A percentile compares a stretch with the other conserved stretches of the same genome.
phyloP scores from a whole-genome alignment of 1,284 basidiomycete species.

The Marasmius oreades region DNA sequence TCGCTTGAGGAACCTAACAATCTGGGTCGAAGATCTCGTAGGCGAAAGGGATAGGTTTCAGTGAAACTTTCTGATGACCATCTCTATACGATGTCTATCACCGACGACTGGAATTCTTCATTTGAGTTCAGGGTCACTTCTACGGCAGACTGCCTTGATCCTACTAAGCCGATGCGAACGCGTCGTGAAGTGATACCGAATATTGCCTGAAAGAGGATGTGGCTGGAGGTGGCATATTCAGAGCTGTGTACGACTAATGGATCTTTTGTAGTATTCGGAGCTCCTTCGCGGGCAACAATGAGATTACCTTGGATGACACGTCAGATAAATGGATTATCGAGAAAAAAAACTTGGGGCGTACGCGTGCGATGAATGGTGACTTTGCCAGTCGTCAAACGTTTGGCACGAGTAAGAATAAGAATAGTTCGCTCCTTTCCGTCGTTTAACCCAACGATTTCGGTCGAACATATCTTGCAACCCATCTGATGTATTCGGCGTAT shows the following conservation, averaged over 20 bases:
- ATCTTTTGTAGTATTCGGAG: slow-evolving; percentile 40
- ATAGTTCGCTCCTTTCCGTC: slow-evolving; percentile 33
- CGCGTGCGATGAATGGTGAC: slow-evolving; percentile 34
- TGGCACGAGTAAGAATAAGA: slow-evolving; percentile 36
- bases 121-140: slow-evolving; percentile 52
- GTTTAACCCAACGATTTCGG: slow-evolving; percentile 43
- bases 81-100: slow-evolving; percentile 40
- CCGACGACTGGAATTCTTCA: slow-evolving; percentile 26
- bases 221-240: slow-evolving; percentile 38
- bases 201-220: slow-evolving; percentile 31
- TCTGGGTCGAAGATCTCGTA: slow-evolving; percentile 60
- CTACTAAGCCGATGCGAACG: slow-evolving; percentile 48
- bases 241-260: slow-evolving; percentile 44
- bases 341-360: slow-evolving; percentile 24
- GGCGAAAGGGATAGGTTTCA: slow-evolving; percentile 54
- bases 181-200: slow-evolving; percentile 23
- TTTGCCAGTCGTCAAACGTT: slow-evolving; percentile 32
- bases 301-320: slow-evolving; percentile 34
- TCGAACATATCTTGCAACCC: slow-evolving; percentile 48
- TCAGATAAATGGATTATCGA: slow-evolving; percentile 11
- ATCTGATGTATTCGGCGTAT: slow-evolving; percentile 54
- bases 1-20: slow-evolving; percentile 29
- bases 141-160: slow-evolving; percentile 52
- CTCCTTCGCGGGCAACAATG: slow-evolving; percentile 51
- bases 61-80: slow-evolving; percentile 53